Base-by-base conservation (phyloP, 2,329 filamentous ascomycete species). In the Alternaria panax region DNA sequence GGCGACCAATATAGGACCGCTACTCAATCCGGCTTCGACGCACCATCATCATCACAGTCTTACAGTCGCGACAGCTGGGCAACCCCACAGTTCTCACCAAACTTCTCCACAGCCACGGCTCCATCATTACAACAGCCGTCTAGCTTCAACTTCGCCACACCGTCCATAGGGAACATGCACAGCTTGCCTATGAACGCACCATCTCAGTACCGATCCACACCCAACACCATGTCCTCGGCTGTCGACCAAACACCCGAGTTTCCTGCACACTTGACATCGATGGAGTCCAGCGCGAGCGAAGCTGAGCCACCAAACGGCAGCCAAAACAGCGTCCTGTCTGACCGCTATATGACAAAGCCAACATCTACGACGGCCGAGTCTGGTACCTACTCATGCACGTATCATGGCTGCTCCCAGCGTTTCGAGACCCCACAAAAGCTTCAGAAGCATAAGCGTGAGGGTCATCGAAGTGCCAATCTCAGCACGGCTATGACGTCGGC, bases 321-420 rank as follows among this genome's bases (percentile, higher is more conserved):
- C 50, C 77, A 79, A 51, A 75, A 77, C 28, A 82, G 73, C 32
- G 59, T 59, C 5, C 22, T 62, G n/a, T 62, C 59, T 24, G 75
- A 75, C 47, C 74, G 68, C 24, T 72, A 69, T 30, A 58, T 74
- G 27, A 74, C 81, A 63, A 82, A 87, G 82, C 92, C 92, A 0
- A 77, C 81, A 2, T 84, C 88, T 40, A 88, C 89, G 2, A 83
- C 83, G 16, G 91, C 92, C 0, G 92, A 96, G 66, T 86, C 89
- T 20, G 94, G 94, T 12, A 97, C 93, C 0, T 99, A 97, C 80
- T 96, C 93, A 1, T 99, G 95, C 79, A 97, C 93, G 1, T 97
- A 97, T 71, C 93, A 96, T 72, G 92, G 93, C 11, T 98, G 95
- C 75, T 89, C 89, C 0, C 83, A 90, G 67, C 90, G 95, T 53